Evolutionary conservation across 1,284 basidiomycete genomes (phyloP).

Genomic region (Schizophyllum amplum): DNA sequence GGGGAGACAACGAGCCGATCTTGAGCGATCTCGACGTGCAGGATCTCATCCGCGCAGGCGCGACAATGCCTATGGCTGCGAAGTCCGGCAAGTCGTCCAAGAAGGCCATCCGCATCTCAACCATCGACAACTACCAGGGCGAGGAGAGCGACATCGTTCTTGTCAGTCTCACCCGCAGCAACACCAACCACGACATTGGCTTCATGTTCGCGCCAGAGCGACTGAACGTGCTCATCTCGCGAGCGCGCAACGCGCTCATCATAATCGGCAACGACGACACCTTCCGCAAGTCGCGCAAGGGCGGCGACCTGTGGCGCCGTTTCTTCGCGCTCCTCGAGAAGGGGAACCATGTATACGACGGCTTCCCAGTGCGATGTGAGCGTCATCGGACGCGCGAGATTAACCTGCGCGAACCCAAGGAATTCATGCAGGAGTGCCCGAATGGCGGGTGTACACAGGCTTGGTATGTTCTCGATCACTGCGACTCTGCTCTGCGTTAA

Average conservation of each 20-base stretch:
- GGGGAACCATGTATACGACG: constrained; percentile 42
- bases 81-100: constrained; percentile 29
- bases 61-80: constrained; percentile 23
- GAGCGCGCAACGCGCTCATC: constrained; percentile 52
- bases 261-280: constrained; percentile 57
- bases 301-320: constrained; percentile 38
- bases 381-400: constrained; percentile 36
- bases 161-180: constrained; percentile 52
- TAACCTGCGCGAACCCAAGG: constrained; percentile 27
- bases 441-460: constrained; percentile 53
- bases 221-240: constrained; percentile 59
- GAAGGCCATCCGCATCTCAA: constrained; percentile 44
- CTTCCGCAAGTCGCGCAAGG: constrained; percentile 44
- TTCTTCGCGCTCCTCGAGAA: constrained; percentile 36
- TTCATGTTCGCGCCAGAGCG: constrained; percentile 62
- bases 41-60: constrained; percentile 48
- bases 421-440: constrained; percentile 46
- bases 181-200: constrained; percentile 44
- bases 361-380: constrained; percentile 50
- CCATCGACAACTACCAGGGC: constrained; percentile 63
- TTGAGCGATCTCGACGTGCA: constrained; percentile 53
- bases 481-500: neutral
- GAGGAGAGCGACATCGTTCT: constrained; percentile 64
- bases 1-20: constrained; percentile 39
- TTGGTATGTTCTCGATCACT: constrained; percentile 32